phyloP scores from a whole-genome alignment of 441 rosid species.

The Sinapis alba region DNA sequence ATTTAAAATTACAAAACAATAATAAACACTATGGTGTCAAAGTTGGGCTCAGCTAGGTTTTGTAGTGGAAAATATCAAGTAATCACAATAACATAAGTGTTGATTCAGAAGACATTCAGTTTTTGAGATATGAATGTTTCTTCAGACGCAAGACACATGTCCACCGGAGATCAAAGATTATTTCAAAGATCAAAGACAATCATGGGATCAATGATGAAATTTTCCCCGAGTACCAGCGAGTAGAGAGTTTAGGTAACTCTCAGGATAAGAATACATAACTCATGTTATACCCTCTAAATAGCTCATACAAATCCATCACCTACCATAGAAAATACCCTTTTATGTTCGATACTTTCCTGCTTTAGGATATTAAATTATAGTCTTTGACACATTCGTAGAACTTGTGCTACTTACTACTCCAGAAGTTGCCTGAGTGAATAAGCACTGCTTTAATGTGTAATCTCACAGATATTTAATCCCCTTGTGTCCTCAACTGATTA shows the following conservation, averaged over 20 bases:
- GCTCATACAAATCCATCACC: not conserved
- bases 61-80: not conserved
- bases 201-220: not conserved
- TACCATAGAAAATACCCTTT: not conserved
- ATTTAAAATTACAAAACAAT: not conserved
- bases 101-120: not conserved
- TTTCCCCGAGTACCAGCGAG: no score
- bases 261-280: no score
- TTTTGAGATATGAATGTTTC: not conserved
- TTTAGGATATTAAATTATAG: not conserved
- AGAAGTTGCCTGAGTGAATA: not conserved
- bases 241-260: not conserved
- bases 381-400: not conserved
- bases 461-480: not conserved
- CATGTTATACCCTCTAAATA: not conserved
- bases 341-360: not conserved
- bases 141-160: not conserved
- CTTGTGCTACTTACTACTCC: not conserved
- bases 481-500: not conserved
- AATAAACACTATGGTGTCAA: not conserved
- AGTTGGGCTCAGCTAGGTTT: not conserved
- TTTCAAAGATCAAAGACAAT: not conserved
- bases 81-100: not conserved
- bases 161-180: not conserved
- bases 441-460: not conserved